Base-by-base conservation (phyloP, 805 yeast genomes). In the Candida easanensis region DNA sequence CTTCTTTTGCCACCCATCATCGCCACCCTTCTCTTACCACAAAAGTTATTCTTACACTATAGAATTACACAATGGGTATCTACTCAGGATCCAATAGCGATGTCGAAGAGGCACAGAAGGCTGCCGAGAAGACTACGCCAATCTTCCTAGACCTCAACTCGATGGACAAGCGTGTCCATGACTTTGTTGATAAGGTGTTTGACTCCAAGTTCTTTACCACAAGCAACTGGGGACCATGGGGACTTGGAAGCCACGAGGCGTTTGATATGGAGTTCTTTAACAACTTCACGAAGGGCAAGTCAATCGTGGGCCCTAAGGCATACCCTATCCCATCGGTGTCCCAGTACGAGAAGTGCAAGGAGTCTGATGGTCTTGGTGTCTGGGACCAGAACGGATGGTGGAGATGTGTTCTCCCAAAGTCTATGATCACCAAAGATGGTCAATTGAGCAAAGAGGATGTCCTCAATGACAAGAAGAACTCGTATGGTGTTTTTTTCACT, bases 361-460 rank as follows among this genome's bases (percentile, higher is more conserved):
- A 75, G 17, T 65, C 73, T 27, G 66, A 79, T 8, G 98, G 99
- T 3, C 65, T 74, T 6, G 77, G 88, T 0, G 81, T 80, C 11
- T 91, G 97, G 97, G 95, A 88, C 58, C 65, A 77, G 28, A 71
- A 74, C 18, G 98, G 97, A 0, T 76, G 81, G 62, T 91, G 97
- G 97, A 77, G 90, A 58, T 91, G 98, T 65, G 66, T 91, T 36
- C 84, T 90, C 62, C 96, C 96, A 11, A 71, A 72, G 56, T 64
- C 62, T 37, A 66, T 61, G 48, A 50, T 54, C 39, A 51, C 51
- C 55, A 6, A 30, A 6, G 62, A 63, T 4, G 58, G 58, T 17
- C 61, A 60, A 13, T 57, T 73, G 17, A 56, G 82, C 22, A 77
- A 71, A 51, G 88, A 84, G 53, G 86, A 82, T 52, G 77, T 83